These are phyloP conservation scores for Aphanomyces invadans DNA, from an alignment of 352 stramenopile genomes.

Conservation along the genomic window DNA sequence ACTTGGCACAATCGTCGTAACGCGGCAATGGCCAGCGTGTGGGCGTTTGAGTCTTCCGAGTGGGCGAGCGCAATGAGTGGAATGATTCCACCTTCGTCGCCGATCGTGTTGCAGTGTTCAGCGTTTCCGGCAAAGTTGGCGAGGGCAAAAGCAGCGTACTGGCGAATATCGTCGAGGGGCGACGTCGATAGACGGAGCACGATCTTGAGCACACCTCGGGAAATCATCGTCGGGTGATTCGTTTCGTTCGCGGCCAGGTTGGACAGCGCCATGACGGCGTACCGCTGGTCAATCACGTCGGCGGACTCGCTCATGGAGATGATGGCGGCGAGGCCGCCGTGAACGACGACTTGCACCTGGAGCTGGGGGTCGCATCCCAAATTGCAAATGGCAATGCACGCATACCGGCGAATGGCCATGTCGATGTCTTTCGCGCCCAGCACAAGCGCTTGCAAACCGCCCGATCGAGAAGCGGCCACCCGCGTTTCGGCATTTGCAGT, in stretches of 20 bases:
- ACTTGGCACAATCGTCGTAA: slow-evolving; percentile 89
- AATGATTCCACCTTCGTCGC: slow-evolving; percentile 82
- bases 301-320: slow-evolving; percentile 56
- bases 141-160: slow-evolving; percentile 89
- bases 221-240: slow-evolving; percentile 89
- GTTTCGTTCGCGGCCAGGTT: slow-evolving; percentile 92
- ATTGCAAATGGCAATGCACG: slow-evolving; percentile 94
- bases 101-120: slow-evolving; percentile 81
- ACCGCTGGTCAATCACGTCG: slow-evolving; percentile 20
- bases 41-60: slow-evolving; percentile 77
- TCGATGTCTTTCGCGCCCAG: slow-evolving; percentile 85
- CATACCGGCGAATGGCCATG: slow-evolving; percentile 76
- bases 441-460: slow-evolving; percentile 88
- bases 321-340: slow-evolving; percentile 86
- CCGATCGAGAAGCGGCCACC: slow-evolving; percentile 70
- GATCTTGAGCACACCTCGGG: slow-evolving; percentile 74
- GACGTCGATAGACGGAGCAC: slow-evolving; percentile 70
- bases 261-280: slow-evolving; percentile 89
- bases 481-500: slow-evolving; percentile 91
- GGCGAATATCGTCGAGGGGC: slow-evolving; percentile 69
- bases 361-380: slow-evolving; percentile 85
- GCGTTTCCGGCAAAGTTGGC: slow-evolving; percentile 90
- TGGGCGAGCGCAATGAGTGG: slow-evolving; percentile 87
- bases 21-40: slow-evolving; percentile 90
- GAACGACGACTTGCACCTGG: slow-evolving; percentile 90